Evolutionary conservation across 2,329 filamentous ascomycete genomes (phyloP).

Genomic region (Alternaria longipes): DNA sequence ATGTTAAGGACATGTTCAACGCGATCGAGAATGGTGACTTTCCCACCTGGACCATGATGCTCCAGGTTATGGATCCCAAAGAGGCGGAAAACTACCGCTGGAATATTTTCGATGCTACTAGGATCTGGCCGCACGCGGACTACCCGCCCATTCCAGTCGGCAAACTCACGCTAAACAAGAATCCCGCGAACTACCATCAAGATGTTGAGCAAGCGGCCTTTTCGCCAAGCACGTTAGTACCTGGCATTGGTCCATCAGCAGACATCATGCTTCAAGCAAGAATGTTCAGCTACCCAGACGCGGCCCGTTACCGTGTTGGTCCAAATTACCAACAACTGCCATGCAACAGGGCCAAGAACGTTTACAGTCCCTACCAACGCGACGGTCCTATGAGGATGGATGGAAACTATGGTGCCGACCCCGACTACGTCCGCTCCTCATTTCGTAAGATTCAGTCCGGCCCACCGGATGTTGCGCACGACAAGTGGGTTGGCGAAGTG

Average conservation of each 20-base stretch:
- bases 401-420: too few species aligned
- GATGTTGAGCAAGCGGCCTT: too few species aligned
- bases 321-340: conserved; percentile 62
- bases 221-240: too few species aligned
- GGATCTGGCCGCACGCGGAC: conserved; percentile 62
- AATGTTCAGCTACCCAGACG: conserved; percentile 70
- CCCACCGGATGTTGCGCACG: too few species aligned
- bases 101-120: conserved; percentile 66
- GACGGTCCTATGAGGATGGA: too few species aligned
- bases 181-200: conserved; percentile 45
- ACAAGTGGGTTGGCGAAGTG: too few species aligned
- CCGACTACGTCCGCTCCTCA: too few species aligned
- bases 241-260: conserved; percentile 58
- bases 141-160: conserved; percentile 62
- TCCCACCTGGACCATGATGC: too few species aligned
- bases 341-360: conserved; percentile 38
- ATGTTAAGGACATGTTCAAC: too few species aligned
- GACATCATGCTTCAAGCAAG: conserved; percentile 70
- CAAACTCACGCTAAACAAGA: conserved; percentile 61
- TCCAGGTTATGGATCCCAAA: too few species aligned
- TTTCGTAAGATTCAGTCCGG: too few species aligned
- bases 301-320: conserved; percentile 58
- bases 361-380: conserved; percentile 36
- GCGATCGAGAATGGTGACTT: too few species aligned
- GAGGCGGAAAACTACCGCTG: conserved; percentile 45